These are phyloP conservation scores for Elaeagnus macrophylla DNA, from an alignment of 306 rosid genomes.

Conservation along the genomic window DNA sequence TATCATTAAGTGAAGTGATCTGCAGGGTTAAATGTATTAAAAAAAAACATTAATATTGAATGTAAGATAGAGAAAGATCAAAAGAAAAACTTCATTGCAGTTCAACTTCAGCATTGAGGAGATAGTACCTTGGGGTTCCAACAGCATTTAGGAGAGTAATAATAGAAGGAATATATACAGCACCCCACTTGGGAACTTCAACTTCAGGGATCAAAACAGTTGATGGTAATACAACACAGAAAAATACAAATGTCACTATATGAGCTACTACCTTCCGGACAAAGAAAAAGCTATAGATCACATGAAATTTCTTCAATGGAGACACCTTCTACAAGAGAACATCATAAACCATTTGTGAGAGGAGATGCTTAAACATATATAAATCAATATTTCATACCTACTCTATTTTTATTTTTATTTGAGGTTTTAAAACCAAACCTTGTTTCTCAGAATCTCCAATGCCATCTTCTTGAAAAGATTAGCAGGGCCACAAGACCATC, in stretches of 20 bases:
- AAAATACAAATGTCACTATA: slow-evolving; percentile 68
- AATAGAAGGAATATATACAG: slow-evolving; percentile 74
- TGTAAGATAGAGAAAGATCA: slow-evolving; percentile 1
- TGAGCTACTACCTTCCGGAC: slow-evolving; percentile 84
- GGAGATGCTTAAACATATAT: background rate
- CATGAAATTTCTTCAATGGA: slow-evolving; percentile 69
- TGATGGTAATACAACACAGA: slow-evolving; percentile 75
- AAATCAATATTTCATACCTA: too few species aligned
- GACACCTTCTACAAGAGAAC: slow-evolving; percentile 63
- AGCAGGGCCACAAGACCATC: slow-evolving; percentile 98
- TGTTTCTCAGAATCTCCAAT: slow-evolving; percentile 68
- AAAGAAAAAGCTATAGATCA: slow-evolving; percentile 87
- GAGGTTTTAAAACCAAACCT: slow-evolving; percentile 25
- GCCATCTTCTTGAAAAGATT: slow-evolving; percentile 82
- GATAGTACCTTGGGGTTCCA: slow-evolving; percentile 78
- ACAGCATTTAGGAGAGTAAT: slow-evolving; percentile 89
- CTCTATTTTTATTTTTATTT: too few species aligned
- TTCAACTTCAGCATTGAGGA: background rate
- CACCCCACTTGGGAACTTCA: slow-evolving; percentile 82
- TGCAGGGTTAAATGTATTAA: slow-evolving; percentile 20
- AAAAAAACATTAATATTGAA: background rate
- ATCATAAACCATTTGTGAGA: slow-evolving; percentile 10
- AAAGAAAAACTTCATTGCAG: background rate
- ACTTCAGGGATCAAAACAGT: slow-evolving; percentile 85
- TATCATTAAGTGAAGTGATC: slow-evolving; percentile 70